These are phyloP conservation scores for Clonostachys rosea DNA, from an alignment of 2,329 filamentous ascomycete genomes.

Conservation along the genomic window DNA sequence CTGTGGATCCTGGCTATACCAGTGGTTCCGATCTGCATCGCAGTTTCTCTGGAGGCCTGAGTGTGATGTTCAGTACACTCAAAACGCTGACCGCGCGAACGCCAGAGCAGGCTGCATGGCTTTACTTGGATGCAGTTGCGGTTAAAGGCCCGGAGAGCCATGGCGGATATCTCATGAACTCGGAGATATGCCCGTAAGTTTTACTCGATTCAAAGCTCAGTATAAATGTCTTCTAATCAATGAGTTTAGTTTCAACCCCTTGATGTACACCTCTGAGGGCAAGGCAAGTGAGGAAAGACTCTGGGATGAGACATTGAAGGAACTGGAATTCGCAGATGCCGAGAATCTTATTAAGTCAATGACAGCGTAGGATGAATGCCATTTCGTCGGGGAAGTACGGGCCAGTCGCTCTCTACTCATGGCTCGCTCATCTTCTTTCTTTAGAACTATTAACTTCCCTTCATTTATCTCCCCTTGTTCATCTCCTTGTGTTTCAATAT, in stretches of 20 bases:
- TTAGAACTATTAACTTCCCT: too few relatives aligned
- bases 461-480: too few relatives aligned
- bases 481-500: too few relatives aligned
- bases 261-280: neutral
- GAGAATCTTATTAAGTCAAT: too few relatives aligned
- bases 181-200: slow-evolving; percentile 39
- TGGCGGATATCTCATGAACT: slow-evolving; percentile 44
- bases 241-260: neutral
- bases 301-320: slow-evolving; percentile 30
- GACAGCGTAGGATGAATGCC: too few relatives aligned
- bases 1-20: slow-evolving; percentile 37
- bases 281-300: slow-evolving; percentile 20
- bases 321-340: slow-evolving; percentile 20
- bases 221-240: neutral
- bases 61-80: neutral
- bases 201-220: slow-evolving; percentile 4
- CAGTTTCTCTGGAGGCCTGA: neutral
- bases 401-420: too few relatives aligned
- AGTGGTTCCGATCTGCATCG: slow-evolving; percentile 13
- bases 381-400: too few relatives aligned
- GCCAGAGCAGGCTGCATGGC: slow-evolving; percentile 33
- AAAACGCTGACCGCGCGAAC: slow-evolving; percentile 17
- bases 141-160: slow-evolving; percentile 43
- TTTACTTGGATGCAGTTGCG: slow-evolving; percentile 39
- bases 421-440: too few relatives aligned